Conservation (phyloP, 257 asterid species). For the Solanum commersonii region DNA sequence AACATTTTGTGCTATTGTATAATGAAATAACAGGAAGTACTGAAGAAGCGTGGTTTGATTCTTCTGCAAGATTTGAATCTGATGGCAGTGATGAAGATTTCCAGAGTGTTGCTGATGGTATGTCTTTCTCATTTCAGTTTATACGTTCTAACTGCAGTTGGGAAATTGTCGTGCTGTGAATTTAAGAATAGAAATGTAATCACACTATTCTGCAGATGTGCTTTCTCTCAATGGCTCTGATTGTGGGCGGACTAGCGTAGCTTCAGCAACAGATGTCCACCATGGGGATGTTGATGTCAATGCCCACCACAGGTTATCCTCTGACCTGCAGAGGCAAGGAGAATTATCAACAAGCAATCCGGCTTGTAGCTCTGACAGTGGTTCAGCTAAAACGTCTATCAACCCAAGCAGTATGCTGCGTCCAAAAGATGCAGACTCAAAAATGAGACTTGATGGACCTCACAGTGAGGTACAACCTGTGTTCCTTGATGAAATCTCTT, state of each 20-base stretch:
- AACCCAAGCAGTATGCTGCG: conserved; percentile 16
- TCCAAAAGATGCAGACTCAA: conserved; percentile 15
- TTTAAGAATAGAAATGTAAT: neutral
- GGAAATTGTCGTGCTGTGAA: neutral
- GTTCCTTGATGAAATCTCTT: conserved; percentile 45
- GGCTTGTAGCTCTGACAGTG: conserved; percentile 34
- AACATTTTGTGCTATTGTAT: neutral
- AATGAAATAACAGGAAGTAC: conserved; percentile 36
- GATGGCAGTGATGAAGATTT: conserved; percentile 93
- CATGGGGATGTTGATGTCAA: conserved; percentile 24
- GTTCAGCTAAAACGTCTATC: conserved; percentile 19
- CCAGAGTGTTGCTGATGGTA: conserved; percentile 90
- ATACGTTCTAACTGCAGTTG: neutral
- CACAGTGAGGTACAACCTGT: conserved; percentile 35
- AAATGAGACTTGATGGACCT: conserved; percentile 30
- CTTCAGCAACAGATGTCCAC: conserved; percentile 13
- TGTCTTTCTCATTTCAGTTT: neutral
- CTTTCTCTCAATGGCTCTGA: conserved; percentile 40
- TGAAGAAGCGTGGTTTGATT: conserved; percentile 92
- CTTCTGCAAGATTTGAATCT: conserved; percentile 63
- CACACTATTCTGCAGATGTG: conserved; percentile 34
- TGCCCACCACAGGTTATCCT: conserved; percentile 8
- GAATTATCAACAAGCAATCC: conserved; percentile 21
- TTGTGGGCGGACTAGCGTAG: conserved; percentile 13
- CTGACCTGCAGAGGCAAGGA: conserved; percentile 23